These are phyloP conservation scores for Gossypium gossypioides DNA, from an alignment of 441 rosid genomes.

Conservation along the genomic window DNA sequence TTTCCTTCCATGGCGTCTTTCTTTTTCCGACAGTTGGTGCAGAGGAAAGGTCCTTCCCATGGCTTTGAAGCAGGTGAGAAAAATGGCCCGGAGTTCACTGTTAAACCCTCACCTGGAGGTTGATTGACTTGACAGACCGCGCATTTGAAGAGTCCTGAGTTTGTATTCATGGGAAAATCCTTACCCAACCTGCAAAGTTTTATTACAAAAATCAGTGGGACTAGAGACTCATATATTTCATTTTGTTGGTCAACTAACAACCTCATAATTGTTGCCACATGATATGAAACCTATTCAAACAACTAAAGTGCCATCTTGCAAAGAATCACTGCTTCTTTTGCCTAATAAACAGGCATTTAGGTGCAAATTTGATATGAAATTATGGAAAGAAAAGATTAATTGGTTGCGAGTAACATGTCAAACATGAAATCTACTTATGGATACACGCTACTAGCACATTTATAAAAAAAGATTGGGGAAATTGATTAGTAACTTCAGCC, in stretches of 20 bases:
- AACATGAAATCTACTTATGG: background rate
- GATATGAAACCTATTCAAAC: background rate
- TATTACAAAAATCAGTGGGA: background rate
- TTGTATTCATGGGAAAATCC: conserved; percentile 39
- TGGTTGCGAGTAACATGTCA: background rate
- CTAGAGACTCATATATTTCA: background rate
- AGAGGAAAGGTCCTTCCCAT: conserved; percentile 90
- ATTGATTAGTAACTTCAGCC: background rate
- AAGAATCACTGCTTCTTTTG: background rate
- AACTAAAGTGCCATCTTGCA: background rate
- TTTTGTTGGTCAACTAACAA: background rate
- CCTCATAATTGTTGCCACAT: background rate
- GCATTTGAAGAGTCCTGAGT: conserved; percentile 62
- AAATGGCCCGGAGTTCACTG: conserved; percentile 43
- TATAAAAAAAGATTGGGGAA: background rate
- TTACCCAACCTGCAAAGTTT: conserved; percentile 70
- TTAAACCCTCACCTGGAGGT: conserved; percentile 44
- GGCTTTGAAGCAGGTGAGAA: conserved; percentile 66
- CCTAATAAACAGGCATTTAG: background rate
- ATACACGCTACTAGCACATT: background rate
- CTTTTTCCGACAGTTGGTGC: conserved; percentile 68
- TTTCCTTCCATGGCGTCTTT: conserved; percentile 99
- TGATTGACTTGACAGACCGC: conserved; percentile 94
- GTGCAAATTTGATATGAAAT: background rate
- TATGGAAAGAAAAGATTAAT: background rate